These are phyloP conservation scores for Lepiota brunneoincarnata DNA, from an alignment of 768 basidiomycete species.

Conservation along the genomic window DNA sequence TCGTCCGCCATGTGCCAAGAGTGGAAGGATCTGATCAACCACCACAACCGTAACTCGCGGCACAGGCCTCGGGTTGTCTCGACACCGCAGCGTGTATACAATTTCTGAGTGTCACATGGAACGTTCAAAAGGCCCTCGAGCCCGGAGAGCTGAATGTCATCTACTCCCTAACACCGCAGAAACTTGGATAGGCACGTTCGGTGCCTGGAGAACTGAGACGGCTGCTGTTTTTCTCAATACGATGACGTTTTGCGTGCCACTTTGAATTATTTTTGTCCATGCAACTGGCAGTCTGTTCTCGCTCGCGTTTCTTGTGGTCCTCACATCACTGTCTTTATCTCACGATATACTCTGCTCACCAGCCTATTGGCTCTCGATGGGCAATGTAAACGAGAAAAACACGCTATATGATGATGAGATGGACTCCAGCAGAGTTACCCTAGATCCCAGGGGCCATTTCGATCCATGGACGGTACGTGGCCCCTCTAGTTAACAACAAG, in stretches of 20 bases:
- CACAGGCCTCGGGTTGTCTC: no score
- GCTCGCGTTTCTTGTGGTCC: background rate
- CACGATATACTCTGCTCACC: background rate
- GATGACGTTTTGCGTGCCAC: background rate
- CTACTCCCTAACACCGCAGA: no score
- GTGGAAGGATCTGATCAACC: background rate
- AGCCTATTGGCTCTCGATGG: background rate
- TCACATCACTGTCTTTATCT: no score
- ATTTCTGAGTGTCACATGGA: no score
- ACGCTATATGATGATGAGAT: background rate
- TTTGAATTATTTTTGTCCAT: conserved; percentile 6
- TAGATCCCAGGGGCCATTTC: background rate
- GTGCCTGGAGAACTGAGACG: background rate
- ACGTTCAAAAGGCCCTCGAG: no score
- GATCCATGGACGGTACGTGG: conserved; percentile 6
- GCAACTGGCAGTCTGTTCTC: background rate
- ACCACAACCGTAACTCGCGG: no score
- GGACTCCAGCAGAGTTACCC: background rate
- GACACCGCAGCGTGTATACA: no score
- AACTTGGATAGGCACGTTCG: no score
- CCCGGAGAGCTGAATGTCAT: no score
- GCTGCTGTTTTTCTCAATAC: background rate
- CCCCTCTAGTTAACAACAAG: background rate
- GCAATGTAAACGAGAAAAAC: conserved; percentile 4
- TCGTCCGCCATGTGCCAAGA: background rate